Evolutionary conservation across 495 filamentous ascomycete species (phyloP).

Genomic region (Baudoinia panamericana): DNA sequence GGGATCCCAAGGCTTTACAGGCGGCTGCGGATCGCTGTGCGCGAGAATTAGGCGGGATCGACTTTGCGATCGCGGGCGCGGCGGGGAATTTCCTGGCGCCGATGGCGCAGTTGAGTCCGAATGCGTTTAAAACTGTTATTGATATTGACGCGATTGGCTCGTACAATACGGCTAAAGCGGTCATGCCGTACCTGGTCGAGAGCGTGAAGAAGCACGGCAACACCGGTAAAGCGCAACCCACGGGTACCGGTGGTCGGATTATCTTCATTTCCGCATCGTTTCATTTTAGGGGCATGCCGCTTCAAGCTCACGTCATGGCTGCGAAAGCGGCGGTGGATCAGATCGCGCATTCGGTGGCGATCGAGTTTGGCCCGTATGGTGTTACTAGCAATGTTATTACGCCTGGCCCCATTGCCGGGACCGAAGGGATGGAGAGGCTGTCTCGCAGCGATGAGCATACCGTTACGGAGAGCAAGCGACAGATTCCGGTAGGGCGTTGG

Average conservation of each 20-base stretch:
- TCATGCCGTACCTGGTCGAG: slow-evolving; percentile 59
- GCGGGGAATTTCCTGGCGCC: slow-evolving; percentile 94
- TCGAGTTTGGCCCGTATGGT: slow-evolving; percentile 81
- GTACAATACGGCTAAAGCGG: slow-evolving; percentile 90
- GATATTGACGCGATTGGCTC: slow-evolving; percentile 92
- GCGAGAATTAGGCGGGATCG: slow-evolving; percentile 69
- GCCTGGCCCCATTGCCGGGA: slow-evolving; percentile 61
- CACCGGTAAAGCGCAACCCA: slow-evolving; percentile 30
- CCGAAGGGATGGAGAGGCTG: slow-evolving; percentile 41
- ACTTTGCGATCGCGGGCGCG: slow-evolving; percentile 92
- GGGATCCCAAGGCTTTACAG: slow-evolving; percentile 53
- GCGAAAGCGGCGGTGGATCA: slow-evolving; percentile 89
- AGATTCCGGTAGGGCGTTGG: slow-evolving; percentile 54
- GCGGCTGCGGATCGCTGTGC: slow-evolving; percentile 64
- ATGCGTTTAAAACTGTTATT: slow-evolving; percentile 90
- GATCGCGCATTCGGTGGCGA: slow-evolving; percentile 54
- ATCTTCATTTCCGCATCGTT: slow-evolving; percentile 81
- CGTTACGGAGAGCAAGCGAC: slow-evolving; percentile 23
- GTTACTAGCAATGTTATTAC: slow-evolving; percentile 81
- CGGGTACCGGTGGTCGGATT: slow-evolving; percentile 65
- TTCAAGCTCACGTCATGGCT: slow-evolving; percentile 74
- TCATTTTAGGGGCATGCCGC: slow-evolving; percentile 71
- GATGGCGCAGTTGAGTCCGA: slow-evolving; percentile 63
- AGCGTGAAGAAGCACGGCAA: slow-evolving; percentile 52
- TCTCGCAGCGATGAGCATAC: slow-evolving; percentile 29